Evolutionary conservation across 176 grass and related monocot genomes (phyloP).

Genomic region (Ananas comosus): DNA sequence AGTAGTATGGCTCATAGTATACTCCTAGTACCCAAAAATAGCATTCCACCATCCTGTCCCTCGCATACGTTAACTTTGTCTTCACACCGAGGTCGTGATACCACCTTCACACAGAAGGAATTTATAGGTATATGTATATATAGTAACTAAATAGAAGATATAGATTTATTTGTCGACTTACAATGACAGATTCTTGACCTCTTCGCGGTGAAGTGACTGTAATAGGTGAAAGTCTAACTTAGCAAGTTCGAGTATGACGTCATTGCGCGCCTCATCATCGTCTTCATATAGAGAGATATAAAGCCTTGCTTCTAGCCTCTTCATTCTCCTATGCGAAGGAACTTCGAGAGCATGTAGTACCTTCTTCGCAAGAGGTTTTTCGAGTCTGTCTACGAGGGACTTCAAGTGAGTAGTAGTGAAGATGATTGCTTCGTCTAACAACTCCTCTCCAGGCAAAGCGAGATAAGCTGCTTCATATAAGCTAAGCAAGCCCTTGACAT

Average conservation of each 20-base stretch:
- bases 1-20: constrained; percentile 20
- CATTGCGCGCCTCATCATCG: not conserved
- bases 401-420: too few species aligned
- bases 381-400: too few species aligned
- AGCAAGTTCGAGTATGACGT: constrained; percentile 19
- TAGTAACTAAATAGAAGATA: too few species aligned
- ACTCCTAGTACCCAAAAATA: constrained; percentile 27
- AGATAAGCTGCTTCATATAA: constrained; percentile 2
- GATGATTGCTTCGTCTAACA: not conserved
- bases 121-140: too few species aligned
- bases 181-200: constrained; percentile 17
- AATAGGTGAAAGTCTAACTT: constrained; percentile 28
- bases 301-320: constrained; percentile 7
- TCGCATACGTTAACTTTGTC: not conserved
- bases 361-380: not conserved
- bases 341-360: constrained; percentile 15
- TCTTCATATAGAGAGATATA: constrained; percentile 28
- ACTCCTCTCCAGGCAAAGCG: not conserved
- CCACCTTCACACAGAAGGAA: too few species aligned
- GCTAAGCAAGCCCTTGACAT: not conserved
- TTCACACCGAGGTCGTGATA: too few species aligned
- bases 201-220: constrained; percentile 27
- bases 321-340: constrained; percentile 6
- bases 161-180: constrained; percentile 3
- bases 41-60: constrained; percentile 17